Base-by-base conservation (phyloP, 2,329 filamentous ascomycete species). In the Diaporthe sp. region DNA sequence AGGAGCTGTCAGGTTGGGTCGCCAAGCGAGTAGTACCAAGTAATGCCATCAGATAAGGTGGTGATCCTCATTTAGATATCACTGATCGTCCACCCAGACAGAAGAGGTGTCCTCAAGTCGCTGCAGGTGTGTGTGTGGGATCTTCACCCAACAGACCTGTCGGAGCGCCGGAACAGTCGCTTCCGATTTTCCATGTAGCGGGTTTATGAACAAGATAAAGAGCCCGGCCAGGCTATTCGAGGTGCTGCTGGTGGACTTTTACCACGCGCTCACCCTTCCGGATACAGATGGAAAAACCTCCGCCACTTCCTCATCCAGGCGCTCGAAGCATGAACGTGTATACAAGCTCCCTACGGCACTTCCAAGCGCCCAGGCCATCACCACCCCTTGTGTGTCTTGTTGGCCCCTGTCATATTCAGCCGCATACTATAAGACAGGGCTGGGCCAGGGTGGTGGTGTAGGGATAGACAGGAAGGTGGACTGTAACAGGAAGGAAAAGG, bases 31-130 rank as follows among this genome's bases (percentile, higher is more conserved):
- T 68, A 22, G 63, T 68, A 53, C 63, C 63, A 53, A 68, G 63
- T 39, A 68, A 27, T 25, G 44, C 15, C 30, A 13, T 53, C 32
- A 50, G 63, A 39, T 51, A 51, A 53, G 63, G 63, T 35, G 63
- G 63, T 51, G 63, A 68, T 68, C 63, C 63, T 68, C 47, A 68
- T 68, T 68, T 68, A 30, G 47, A 53, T 53, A 53, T 51, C n/a
- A 68, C n/a, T 4, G 63, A 68, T 68, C 47, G 47, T 68, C 63
- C 63, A 53, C 22, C 30, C 32, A 68, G 32, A 22, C 63, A 30
- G 63, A 53, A 53, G 32, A 68, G 30, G 30, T 53, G 39, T 30
- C 47, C 17, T 32, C 32, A 51, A 25, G 32, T 27, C 17, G 51
- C 32, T 68, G 47, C 63, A 68, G 32, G 63, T 68, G 32, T 47